Evolutionary conservation across 2,329 filamentous ascomycete species (phyloP).

Genomic region (Penicillium sp.): DNA sequence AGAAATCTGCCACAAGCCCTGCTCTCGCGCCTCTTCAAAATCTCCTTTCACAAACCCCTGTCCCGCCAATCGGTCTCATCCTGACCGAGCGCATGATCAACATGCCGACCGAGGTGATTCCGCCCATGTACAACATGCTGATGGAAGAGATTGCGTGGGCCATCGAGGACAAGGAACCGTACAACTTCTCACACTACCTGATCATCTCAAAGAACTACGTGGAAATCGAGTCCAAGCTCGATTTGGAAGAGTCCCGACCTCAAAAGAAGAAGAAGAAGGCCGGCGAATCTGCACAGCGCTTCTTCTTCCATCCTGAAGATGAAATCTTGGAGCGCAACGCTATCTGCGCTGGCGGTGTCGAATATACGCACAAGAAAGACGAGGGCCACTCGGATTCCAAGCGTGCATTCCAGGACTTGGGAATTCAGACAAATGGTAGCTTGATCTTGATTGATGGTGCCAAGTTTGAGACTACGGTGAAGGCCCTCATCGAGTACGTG

Average conservation of each 20-base stretch:
- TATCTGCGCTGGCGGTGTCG: slow-evolving; percentile 61
- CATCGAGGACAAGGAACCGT: slow-evolving; percentile 83
- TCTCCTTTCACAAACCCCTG: slow-evolving; percentile 51
- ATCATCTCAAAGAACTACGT: slow-evolving; percentile 87
- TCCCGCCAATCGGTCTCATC: slow-evolving; percentile 69
- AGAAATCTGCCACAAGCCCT: slow-evolving; percentile 48
- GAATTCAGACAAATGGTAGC: slow-evolving; percentile 75
- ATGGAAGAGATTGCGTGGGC: slow-evolving; percentile 85
- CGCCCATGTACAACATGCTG: slow-evolving; percentile 92
- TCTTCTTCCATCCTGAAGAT: slow-evolving; percentile 95
- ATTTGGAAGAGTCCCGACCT: slow-evolving; percentile 57
- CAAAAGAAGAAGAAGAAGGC: slow-evolving; percentile 62
- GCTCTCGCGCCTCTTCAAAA: slow-evolving; percentile 52
- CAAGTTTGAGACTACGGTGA: slow-evolving; percentile 70
- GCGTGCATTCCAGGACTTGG: slow-evolving; percentile 88
- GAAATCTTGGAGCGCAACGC: slow-evolving; percentile 78
- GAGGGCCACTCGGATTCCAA: slow-evolving; percentile 84
- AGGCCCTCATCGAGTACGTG: slow-evolving; percentile 70
- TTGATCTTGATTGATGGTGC: slow-evolving; percentile 77
- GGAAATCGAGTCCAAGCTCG: slow-evolving; percentile 76
- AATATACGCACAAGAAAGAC: slow-evolving; percentile 70
- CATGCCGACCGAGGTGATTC: slow-evolving; percentile 86
- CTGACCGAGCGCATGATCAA: slow-evolving; percentile 94
- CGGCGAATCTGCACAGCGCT: slow-evolving; percentile 51
- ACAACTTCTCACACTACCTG: slow-evolving; percentile 88